Evolutionary conservation across 306 rosid genomes (phyloP).

Genomic region (Castanospermum australe): DNA sequence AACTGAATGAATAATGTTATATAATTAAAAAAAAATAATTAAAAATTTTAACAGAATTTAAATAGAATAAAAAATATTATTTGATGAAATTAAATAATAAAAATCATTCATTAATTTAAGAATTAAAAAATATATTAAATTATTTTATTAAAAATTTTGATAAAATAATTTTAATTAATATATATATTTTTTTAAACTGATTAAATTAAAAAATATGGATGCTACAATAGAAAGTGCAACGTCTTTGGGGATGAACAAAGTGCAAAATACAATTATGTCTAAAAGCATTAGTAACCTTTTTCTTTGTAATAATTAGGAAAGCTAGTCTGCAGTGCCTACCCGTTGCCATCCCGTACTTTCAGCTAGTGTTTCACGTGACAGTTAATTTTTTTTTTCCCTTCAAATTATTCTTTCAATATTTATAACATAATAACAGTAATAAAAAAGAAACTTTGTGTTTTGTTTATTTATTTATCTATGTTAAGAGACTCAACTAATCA

Average conservation of each 20-base stretch:
- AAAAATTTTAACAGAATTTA: too few species aligned
- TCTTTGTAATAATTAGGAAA: too few species aligned
- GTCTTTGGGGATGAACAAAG: slow-evolving; percentile 30
- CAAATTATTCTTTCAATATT: neutral
- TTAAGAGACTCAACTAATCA: neutral
- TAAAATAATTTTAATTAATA: too few species aligned
- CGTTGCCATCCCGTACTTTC: neutral
- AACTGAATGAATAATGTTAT: too few species aligned
- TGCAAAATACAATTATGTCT: slow-evolving; percentile 14
- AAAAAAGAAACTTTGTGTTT: neutral
- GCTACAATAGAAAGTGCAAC: slow-evolving; percentile 21
- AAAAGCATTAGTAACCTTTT: too few species aligned
- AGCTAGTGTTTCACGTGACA: neutral
- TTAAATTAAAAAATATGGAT: slow-evolving; percentile 4
- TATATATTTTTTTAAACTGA: too few species aligned
- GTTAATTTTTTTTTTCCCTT: neutral
- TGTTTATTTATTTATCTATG: neutral
- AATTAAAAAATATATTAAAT: too few species aligned
- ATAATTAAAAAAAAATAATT: too few species aligned
- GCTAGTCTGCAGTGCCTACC: neutral
- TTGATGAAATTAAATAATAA: too few species aligned
- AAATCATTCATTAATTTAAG: too few species aligned
- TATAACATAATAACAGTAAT: neutral
- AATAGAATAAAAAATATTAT: too few species aligned
- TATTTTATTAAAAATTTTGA: too few species aligned